Evolutionary conservation across 768 basidiomycete species (phyloP), one percentile per base, ranked within the genome.

Genomic region (Leccinum subgranulosum): DNA sequence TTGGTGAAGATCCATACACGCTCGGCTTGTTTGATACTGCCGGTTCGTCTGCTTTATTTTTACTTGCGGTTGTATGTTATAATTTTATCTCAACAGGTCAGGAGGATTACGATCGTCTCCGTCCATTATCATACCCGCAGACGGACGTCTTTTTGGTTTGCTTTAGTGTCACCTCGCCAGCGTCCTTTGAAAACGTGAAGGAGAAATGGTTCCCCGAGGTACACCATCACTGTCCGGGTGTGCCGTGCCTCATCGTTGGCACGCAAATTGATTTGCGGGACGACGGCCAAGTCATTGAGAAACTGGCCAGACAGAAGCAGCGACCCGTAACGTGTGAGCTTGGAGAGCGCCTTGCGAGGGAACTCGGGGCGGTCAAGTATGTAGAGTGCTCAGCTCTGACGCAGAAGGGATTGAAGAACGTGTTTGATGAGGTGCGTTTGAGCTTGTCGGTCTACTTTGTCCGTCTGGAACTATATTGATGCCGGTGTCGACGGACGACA

Each of bases 121-220:
- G 97, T 67, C 97, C 97, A 68, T 79, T 99, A 78, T 98, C 96
- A 71, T 99, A 99, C 82, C 97, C 97, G 33, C 97, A 99, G 78
- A 99, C 97, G 59, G 97, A 99, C 69, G 97, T 98, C 57, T 98
- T 99, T 84, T 82, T 99, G 57, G 96, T 99, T 65, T 99, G 97
- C 78, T 99, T 98, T 82, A 95, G 92, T 70, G 97, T 99, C 66
- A 98, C 96, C 43, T 94, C 92, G 10, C 97, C 96, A 4, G 96
- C 97, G 28, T 96, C 94, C 49, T 99, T 98, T 71, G 97, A 99
- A 77, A 98, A 99, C 88, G 96, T 99, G 69, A 98, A 97, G 84
- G 97, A 99, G 78, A 99, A 99, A 75, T 99, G 97, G 97, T 97
- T 98, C 84, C 97, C 97, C 6, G 97, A 99, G 79, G 96, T 99